phyloP scores from a whole-genome alignment of 73 alveolate genomes.

The Tetrahymena borealis region DNA sequence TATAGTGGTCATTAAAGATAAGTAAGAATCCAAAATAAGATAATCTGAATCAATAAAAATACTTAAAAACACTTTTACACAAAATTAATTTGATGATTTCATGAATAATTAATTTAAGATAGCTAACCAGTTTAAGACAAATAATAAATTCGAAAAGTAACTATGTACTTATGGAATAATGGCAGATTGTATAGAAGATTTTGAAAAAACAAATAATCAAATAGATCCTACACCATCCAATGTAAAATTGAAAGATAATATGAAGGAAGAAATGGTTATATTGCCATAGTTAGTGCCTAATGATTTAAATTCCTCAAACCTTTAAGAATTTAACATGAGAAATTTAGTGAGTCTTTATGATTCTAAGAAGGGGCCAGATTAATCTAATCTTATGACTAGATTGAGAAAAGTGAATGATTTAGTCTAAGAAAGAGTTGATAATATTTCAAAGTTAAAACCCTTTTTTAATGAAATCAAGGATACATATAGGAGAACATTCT shows the following conservation, averaged over 20 bases:
- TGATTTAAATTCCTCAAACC: not conserved
- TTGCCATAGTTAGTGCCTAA: not conserved
- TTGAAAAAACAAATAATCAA: not conserved
- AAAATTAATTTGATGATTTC: not conserved
- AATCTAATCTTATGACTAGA: not conserved
- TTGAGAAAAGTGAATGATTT: not conserved
- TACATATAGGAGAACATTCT: not conserved
- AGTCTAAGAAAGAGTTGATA: not conserved
- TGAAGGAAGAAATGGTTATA: not conserved
- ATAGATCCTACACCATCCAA: not conserved
- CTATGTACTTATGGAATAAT: not conserved
- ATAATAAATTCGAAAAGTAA: not conserved
- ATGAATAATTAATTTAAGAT: no score
- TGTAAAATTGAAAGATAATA: no score
- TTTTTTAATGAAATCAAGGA: not conserved
- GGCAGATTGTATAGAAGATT: not conserved
- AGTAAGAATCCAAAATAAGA: not conserved
- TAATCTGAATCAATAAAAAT: no score
- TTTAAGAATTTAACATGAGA: not conserved
- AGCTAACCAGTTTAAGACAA: not conserved
- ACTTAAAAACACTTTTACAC: no score
- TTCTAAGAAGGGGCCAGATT: not conserved
- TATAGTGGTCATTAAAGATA: not conserved
- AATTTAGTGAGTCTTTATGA: not conserved
- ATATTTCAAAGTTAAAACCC: not conserved